A percentile compares a stretch with the other conserved stretches of the same genome.
Conservation (phyloP, 495 filamentous ascomycete genomes). For the Xanthoparmelia taractica region DNA sequence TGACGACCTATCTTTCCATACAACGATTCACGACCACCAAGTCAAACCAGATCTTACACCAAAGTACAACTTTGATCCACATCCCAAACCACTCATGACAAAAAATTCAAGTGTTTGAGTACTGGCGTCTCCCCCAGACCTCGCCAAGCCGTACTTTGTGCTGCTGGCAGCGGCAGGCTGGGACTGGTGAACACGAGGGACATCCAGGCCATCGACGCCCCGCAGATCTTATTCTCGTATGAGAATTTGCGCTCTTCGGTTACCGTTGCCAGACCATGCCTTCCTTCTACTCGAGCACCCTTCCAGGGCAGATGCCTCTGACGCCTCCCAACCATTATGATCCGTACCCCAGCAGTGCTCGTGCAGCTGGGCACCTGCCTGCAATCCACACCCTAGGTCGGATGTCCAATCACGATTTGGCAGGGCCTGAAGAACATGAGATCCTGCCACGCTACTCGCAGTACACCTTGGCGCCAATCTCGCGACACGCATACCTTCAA, state of each 20-base stretch:
- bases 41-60: neutral
- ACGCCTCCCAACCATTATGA: constrained; percentile 25
- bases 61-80: neutral
- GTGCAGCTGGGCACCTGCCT: constrained; percentile 11
- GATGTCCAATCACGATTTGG: neutral
- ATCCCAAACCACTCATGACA: constrained; percentile 10
- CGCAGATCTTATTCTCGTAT: neutral
- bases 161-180: constrained; percentile 8
- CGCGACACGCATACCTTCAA: constrained; percentile 8
- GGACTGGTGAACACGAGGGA: constrained; percentile 5
- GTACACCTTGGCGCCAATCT: constrained; percentile 11
- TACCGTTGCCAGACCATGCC: constrained; percentile 20
- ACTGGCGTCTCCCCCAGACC: neutral
- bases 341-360: constrained; percentile 8
- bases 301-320: constrained; percentile 21
- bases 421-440: constrained; percentile 10
- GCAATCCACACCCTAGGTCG: constrained; percentile 5
- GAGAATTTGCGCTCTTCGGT: neutral
- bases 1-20: constrained; percentile 18
- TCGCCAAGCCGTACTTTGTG: constrained; percentile 1
- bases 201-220: neutral
- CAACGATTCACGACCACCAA: constrained; percentile 6
- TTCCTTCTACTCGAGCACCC: constrained; percentile 16
- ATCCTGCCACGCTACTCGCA: constrained; percentile 12
- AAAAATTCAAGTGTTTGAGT: neutral